Percentiles rank a stretch among this genome's conserved stretches.
Conservation (phyloP, 2,329 filamentous ascomycete genomes). For the Monilinia aucupariae region DNA sequence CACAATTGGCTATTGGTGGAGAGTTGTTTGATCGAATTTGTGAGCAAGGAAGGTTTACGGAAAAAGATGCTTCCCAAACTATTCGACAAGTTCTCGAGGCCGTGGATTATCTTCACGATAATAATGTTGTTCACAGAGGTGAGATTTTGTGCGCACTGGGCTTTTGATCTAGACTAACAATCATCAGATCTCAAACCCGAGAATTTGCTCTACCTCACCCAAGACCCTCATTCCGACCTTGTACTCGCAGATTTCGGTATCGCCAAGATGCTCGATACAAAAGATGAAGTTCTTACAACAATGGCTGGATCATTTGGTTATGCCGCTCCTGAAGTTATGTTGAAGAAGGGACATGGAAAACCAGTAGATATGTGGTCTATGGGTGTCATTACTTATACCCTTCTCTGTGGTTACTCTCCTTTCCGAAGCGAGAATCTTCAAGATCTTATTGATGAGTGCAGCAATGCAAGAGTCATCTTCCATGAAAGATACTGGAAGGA, state of each 20-base stretch:
- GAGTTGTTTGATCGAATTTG: slow-evolving; percentile 98
- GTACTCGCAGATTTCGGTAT: slow-evolving; percentile 98
- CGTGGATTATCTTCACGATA: slow-evolving; percentile 88
- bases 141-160: neutral
- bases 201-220: slow-evolving; percentile 89
- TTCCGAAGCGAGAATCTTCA: slow-evolving; percentile 92
- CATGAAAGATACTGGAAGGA: slow-evolving; percentile 99
- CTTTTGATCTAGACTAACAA: slow-evolving; percentile 21
- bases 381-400: slow-evolving; percentile 96
- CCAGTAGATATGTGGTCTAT: slow-evolving; percentile 99
- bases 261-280: slow-evolving; percentile 91
- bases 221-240: slow-evolving; percentile 69
- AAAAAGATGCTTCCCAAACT: slow-evolving; percentile 87
- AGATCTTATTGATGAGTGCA: slow-evolving; percentile 93
- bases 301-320: slow-evolving; percentile 99
- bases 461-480: slow-evolving; percentile 77
- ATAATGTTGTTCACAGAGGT: slow-evolving; percentile 96
- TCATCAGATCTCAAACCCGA: slow-evolving; percentile 87
- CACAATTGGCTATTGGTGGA: slow-evolving; percentile 88
- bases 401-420: slow-evolving; percentile 95
- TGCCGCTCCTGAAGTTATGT: slow-evolving; percentile 95
- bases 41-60: slow-evolving; percentile 95
- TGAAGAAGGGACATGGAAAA: slow-evolving; percentile 95
- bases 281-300: slow-evolving; percentile 87
- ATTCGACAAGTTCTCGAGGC: slow-evolving; percentile 91